Evolutionary conservation across 345 rosid genomes (phyloP), one percentile per base, ranked within the genome.

Genomic region (Eucalyptus cloeziana): DNA sequence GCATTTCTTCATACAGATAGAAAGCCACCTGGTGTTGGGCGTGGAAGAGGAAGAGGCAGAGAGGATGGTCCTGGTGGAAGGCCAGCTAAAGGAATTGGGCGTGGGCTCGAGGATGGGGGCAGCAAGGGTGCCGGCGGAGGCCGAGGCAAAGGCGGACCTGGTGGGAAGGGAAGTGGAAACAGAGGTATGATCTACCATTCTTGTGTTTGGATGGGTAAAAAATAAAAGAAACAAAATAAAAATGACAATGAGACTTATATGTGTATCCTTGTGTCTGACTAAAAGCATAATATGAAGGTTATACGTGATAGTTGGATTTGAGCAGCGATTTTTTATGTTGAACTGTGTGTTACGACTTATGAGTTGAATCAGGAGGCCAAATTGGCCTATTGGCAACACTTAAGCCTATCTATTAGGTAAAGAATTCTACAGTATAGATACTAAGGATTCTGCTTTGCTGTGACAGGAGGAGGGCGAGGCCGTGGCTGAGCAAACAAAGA

Each of bases 11-110:
- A 79, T 91, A 17, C 91, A 96, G 98, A 96, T 92, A 95, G 97
- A 87, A 96, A 88, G 91, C 97, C 98, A 69, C 97, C 98, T 88
- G 97, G 96, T 3, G 95, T 96, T 3, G 96, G 97, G 37, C 97
- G 96, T 54, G 98, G 98, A 89, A 93, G 97, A 92, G 98, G 97
- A 86, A 94, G 98, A 90, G 97, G 98, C 37, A 94, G 98, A 93
- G 98, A 95, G 83, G 97, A 96, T 45, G 95, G 93, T 88, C 81
- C 94, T 43, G 94, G 96, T 89, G 96, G 95, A 89, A 94, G 96
- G 91, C 94, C 91, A 88, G 86, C 93, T 60, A 95, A 92, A 91
- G 97, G 96, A 85, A 92, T 92, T 60, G 96, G 98, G 49, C 96
- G 96, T 89, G 96, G 97, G 27, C 91, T 96, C 44, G 98, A 96